Conservation (phyloP, 352 stramenopile species). For the Phytophthora sp. region DNA sequence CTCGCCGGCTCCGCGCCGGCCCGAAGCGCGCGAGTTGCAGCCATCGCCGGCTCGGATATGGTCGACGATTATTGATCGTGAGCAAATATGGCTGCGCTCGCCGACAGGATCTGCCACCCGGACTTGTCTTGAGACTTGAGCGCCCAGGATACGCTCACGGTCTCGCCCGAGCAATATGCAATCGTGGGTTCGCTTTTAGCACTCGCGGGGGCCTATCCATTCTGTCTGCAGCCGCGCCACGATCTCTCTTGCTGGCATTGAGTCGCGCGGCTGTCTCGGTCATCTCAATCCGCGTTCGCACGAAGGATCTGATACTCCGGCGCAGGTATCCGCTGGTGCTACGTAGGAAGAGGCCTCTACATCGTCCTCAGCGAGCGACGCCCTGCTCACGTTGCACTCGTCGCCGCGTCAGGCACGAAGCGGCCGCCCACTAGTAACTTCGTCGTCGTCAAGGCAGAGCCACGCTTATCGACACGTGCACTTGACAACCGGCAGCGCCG, state of each 20-base stretch:
- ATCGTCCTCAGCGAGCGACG: conserved; percentile 23
- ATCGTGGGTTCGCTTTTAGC: conserved; percentile 6
- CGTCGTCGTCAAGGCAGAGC: neutral
- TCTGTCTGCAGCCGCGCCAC: neutral
- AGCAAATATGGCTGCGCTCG: conserved; percentile 16
- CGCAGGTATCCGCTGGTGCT: no score
- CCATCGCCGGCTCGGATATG: neutral
- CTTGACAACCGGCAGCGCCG: conserved; percentile 2
- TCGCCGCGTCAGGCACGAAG: conserved; percentile 6
- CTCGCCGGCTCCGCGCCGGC: neutral
- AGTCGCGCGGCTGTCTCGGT: neutral
- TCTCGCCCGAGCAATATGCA: conserved; percentile 23
- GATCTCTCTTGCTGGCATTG: neutral
- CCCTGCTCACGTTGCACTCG: neutral
- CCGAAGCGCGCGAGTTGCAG: neutral
- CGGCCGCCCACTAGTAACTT: no score
- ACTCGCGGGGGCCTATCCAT: conserved; percentile 23
- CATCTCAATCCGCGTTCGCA: no score
- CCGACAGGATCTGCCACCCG: conserved; percentile 6
- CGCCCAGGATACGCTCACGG: no score
- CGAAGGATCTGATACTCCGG: no score
- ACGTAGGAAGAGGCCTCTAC: conserved; percentile 10
- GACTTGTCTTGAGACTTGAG: conserved; percentile 11
- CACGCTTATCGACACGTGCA: neutral
- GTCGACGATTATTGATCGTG: neutral